These are phyloP conservation scores for Myxozyma mucilagina DNA, from an alignment of 805 yeast species.

Conservation along the genomic window DNA sequence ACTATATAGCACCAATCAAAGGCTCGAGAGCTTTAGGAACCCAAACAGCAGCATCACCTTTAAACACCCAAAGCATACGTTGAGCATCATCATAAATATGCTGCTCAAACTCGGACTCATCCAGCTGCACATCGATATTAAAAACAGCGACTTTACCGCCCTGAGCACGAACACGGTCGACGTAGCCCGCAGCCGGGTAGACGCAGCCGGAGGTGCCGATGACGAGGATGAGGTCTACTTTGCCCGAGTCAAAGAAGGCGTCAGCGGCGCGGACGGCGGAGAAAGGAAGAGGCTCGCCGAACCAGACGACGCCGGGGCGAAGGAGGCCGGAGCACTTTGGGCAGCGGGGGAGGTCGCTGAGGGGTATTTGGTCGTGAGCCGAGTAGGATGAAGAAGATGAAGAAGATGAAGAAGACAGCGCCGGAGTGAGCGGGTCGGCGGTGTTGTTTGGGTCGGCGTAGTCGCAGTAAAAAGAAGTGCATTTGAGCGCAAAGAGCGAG, in stretches of 20 bases:
- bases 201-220: conserved; percentile 83
- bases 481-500: conserved; percentile 65
- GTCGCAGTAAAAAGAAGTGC: conserved; percentile 75
- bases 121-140: conserved; percentile 64
- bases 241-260: conserved; percentile 57
- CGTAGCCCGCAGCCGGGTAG: conserved; percentile 92
- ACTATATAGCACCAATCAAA: conserved; percentile 36
- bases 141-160: conserved; percentile 86
- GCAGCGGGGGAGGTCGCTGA: conserved; percentile 66
- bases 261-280: conserved; percentile 65
- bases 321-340: conserved; percentile 70
- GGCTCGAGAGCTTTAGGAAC: conserved; percentile 67
- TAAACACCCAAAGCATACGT: conserved; percentile 14
- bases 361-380: conserved; percentile 47
- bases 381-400: no score
- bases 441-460: conserved; percentile 55
- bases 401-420: conserved; percentile 49
- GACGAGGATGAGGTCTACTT: conserved; percentile 73
- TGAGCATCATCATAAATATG: neutral
- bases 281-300: conserved; percentile 83
- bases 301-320: conserved; percentile 93
- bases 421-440: conserved; percentile 60
- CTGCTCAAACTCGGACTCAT: conserved; percentile 6
- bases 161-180: conserved; percentile 66
- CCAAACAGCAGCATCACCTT: conserved; percentile 74